Evolutionary conservation across 805 yeast species (phyloP).

Genomic region (Cyberlindnera bimundalis): DNA sequence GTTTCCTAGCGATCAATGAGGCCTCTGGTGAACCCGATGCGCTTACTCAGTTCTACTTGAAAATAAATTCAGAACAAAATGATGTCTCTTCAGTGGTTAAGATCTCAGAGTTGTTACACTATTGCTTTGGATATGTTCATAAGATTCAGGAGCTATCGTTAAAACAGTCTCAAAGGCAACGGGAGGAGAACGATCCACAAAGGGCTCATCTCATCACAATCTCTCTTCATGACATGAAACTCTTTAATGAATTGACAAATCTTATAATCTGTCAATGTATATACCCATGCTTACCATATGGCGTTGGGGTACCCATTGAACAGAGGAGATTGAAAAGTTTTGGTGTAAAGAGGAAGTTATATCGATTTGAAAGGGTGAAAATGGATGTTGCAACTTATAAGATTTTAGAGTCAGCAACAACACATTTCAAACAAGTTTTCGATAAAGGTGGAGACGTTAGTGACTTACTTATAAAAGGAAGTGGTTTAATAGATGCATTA

Average conservation of each 20-base stretch:
- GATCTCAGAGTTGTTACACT: constrained; percentile 2
- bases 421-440: constrained; percentile 26
- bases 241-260: constrained; percentile 61
- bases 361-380: constrained; percentile 17
- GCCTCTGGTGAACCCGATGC: constrained; percentile 7
- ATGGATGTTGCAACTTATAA: constrained; percentile 1
- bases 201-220: constrained; percentile 44
- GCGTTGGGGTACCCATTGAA: constrained; percentile 62
- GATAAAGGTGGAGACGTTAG: constrained; percentile 29
- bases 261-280: constrained; percentile 68
- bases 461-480: constrained; percentile 56
- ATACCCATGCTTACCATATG: constrained; percentile 54
- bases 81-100: not conserved
- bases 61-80: not conserved
- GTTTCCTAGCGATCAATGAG: constrained; percentile 22
- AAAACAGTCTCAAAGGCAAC: constrained; percentile 2
- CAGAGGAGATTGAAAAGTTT: constrained; percentile 54
- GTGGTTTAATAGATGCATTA: constrained; percentile 61
- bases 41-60: constrained; percentile 13
- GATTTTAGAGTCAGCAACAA: constrained; percentile 15
- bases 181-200: constrained; percentile 12
- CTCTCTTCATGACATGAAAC: constrained; percentile 82
- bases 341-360: constrained; percentile 25
- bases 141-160: constrained; percentile 20
- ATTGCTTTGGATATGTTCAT: constrained; percentile 11